These are phyloP conservation scores for Groenewaldozyma tartarivorans DNA, from an alignment of 805 yeast genomes.

Conservation along the genomic window DNA sequence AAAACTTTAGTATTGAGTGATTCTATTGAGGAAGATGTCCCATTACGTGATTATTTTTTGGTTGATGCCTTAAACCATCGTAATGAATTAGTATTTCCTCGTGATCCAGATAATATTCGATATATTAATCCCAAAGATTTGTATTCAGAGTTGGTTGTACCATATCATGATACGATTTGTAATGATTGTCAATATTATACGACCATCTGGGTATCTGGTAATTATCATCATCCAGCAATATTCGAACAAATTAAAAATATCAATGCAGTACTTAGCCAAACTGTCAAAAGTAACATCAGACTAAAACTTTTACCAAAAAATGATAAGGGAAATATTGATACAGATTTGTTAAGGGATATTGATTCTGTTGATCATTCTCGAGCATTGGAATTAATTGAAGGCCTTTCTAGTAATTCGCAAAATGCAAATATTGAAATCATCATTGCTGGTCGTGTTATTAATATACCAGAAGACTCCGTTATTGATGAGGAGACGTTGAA, in stretches of 20 bases:
- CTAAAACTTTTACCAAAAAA: constrained; percentile 7
- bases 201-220: constrained; percentile 50
- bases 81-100: constrained; percentile 44
- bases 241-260: constrained; percentile 35
- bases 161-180: constrained; percentile 1
- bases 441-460: constrained; percentile 10
- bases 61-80: constrained; percentile 35
- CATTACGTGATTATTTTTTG: constrained; percentile 33
- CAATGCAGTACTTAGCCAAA: constrained; percentile 1
- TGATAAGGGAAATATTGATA: background rate
- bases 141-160: constrained; percentile 1
- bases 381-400: background rate
- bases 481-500: constrained; percentile 10
- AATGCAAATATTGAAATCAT: constrained; percentile 2
- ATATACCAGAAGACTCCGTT: constrained; percentile 1
- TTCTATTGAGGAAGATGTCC: constrained; percentile 16
- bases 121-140: constrained; percentile 22
- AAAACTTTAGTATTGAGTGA: constrained; percentile 13
- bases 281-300: constrained; percentile 3
- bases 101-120: constrained; percentile 26
- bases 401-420: background rate
- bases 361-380: too few species aligned
- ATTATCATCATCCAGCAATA: constrained; percentile 33
- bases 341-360: background rate
- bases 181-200: constrained; percentile 11